Evolutionary conservation across 192 early-diverging fungal genomes (phyloP).

Genomic region (Podila minutissima): DNA sequence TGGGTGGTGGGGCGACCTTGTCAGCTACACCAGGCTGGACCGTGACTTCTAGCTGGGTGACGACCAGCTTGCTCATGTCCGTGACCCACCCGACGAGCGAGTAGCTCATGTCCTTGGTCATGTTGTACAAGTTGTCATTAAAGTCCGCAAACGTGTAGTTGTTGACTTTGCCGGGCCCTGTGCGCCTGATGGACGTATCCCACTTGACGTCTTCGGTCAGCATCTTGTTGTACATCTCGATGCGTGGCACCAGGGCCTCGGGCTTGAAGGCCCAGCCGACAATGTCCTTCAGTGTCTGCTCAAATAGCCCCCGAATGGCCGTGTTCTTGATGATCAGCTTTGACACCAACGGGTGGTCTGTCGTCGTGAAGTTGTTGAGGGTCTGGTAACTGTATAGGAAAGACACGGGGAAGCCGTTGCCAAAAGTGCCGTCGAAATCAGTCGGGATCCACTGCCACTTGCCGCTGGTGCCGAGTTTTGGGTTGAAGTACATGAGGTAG

Average conservation of each 20-base stretch:
- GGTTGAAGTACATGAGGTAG: conserved; percentile 44
- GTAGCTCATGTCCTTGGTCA: conserved; percentile 21
- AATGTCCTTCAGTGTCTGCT: conserved; percentile 28
- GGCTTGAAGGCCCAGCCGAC: conserved; percentile 31
- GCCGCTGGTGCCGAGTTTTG: conserved; percentile 12
- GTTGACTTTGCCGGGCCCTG: conserved; percentile 11
- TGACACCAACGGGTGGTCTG: conserved; percentile 40
- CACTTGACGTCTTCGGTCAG: conserved; percentile 36
- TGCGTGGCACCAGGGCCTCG: conserved; percentile 25
- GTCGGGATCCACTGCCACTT: conserved; percentile 49
- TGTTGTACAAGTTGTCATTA: conserved; percentile 22
- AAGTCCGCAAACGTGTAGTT: conserved; percentile 22
- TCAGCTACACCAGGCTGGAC: conserved; percentile 5
- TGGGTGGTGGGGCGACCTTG: conserved; percentile 26
- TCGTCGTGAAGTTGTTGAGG: conserved; percentile 11
- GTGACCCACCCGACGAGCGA: conserved; percentile 21
- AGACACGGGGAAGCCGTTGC: conserved; percentile 32
- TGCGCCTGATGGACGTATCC: conserved; percentile 30
- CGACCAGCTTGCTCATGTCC: conserved; percentile 12
- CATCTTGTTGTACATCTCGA: conserved; percentile 45
- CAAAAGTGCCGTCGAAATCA: conserved; percentile 57
- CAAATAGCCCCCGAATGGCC: conserved; percentile 30
- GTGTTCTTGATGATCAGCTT: conserved; percentile 43
- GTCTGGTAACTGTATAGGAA: conserved; percentile 16
- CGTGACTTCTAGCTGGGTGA: conserved; percentile 10